Percentiles rank a stretch among this genome's conserved stretches.
phyloP scores from a whole-genome alignment of 371 early-diverging fungal species.

The Entomophthora muscae region DNA sequence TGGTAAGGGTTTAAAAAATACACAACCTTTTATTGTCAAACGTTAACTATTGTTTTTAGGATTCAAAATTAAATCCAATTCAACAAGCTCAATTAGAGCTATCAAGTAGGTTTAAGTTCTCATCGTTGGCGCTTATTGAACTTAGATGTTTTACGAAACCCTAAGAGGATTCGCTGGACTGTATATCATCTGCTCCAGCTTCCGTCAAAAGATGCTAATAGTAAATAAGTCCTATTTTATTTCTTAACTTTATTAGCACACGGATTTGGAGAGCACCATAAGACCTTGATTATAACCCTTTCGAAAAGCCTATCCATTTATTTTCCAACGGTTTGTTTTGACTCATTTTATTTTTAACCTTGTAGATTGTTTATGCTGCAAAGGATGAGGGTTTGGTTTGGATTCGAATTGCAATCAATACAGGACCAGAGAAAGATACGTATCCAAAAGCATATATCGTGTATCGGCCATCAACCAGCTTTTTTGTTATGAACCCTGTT shows the following conservation, averaged over 20 bases:
- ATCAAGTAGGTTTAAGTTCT: neutral
- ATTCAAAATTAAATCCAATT: neutral
- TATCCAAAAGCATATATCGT: constrained; percentile 3
- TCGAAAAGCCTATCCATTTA: neutral
- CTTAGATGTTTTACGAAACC: neutral
- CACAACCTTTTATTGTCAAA: neutral
- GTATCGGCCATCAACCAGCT: neutral
- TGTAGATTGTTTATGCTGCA: neutral
- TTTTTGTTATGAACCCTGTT: neutral
- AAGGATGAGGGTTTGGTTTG: neutral
- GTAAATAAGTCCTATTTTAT: neutral
- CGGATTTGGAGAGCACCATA: neutral
- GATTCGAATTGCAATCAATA: neutral
- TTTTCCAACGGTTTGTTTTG: neutral
- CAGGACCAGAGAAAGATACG: neutral
- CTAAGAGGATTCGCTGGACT: neutral
- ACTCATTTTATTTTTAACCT: neutral
- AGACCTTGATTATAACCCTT: neutral
- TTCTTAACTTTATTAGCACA: neutral
- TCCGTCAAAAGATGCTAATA: neutral
- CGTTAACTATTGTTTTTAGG: neutral
- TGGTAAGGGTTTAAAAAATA: neutral
- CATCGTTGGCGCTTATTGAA: neutral
- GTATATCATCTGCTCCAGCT: neutral
- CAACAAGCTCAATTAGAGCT: neutral